Evolutionary conservation across 2,329 filamentous ascomycete species (phyloP), one percentile per base, ranked within the genome.

Genomic region (Cladosporium sphaerospermum): DNA sequence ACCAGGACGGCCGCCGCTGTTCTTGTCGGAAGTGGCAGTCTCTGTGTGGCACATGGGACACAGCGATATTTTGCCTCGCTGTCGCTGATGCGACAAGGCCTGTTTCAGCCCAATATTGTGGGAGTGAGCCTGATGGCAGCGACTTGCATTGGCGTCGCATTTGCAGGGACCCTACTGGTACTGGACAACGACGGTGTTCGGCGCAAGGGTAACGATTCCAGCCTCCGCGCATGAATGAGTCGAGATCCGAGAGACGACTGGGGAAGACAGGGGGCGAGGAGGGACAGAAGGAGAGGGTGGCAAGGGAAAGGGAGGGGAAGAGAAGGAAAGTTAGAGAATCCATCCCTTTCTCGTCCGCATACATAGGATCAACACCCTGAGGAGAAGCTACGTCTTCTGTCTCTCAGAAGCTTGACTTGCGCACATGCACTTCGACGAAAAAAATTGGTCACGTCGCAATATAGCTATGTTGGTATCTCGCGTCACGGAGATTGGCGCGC

Each of bases 21-120:
- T 5, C 63, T 78, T 44, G 70, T 78, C 39, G 73, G 65, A 2
- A 69, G 71, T 23, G 76, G 76, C 5, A 70, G 67, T 9, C 69
- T 74, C 0, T 74, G 71, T 48, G 71, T 78, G 18, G 66, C 69
- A 11, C 77, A 78, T 61, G 76, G 74, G 9, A 75, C 73, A 6
- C 61, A 63, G 47, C 66, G 75, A 32, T 78, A 78, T 57, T 78
- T 78, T 58, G 64, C 66, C 16, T 71, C 69, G 13, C 59, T 78
- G 63, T 64, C 64, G 36, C 56, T 68, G 43, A 60, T 77, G 32
- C 67, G 75, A 64, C 62, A 65, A 45, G 75, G 75, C 3, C 56
- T 73, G 32, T 78, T 77, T 53, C 62, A 62, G 53, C 68, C 68
- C 34, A 67, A 66, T 49, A 61, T 61, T 10, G 59, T 62, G 16